Conservation (phyloP, 2,329 filamentous ascomycete species). For the Sphaceloma murrayae region DNA sequence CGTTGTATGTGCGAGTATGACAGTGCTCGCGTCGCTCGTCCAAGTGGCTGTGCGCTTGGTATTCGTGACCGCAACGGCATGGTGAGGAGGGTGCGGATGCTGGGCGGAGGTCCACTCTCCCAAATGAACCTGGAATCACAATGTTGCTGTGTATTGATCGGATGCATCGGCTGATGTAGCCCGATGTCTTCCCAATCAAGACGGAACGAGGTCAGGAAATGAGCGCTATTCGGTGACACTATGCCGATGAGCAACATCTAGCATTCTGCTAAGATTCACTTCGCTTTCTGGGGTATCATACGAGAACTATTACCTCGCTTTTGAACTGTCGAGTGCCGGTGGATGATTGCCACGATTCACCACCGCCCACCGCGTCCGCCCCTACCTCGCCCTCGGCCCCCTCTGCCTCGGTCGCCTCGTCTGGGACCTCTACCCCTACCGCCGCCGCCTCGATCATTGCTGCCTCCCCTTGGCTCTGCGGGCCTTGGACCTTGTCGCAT, state of each 20-base stretch:
- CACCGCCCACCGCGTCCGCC: conserved; percentile 21
- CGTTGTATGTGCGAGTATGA: too few relatives aligned
- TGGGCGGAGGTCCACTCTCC: not conserved
- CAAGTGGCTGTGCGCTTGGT: conserved; percentile 4
- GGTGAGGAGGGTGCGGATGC: not conserved
- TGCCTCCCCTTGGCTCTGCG: conserved; percentile 23
- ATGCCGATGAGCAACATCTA: too few relatives aligned
- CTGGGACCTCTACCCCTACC: conserved; percentile 20
- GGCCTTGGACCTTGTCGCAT: conserved; percentile 49
- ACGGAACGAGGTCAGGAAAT: too few relatives aligned
- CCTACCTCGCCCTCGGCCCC: conserved; percentile 20
- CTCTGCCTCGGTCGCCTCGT: conserved; percentile 22
- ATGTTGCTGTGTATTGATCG: too few relatives aligned
- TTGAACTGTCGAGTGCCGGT: not conserved
- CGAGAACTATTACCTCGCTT: not conserved
- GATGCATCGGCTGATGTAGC: too few relatives aligned
- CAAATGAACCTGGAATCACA: not conserved
- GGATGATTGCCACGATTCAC: conserved; percentile 16
- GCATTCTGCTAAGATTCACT: not conserved
- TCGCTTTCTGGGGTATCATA: not conserved
- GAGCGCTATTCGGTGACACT: too few relatives aligned
- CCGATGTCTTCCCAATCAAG: too few relatives aligned
- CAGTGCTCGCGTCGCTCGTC: too few relatives aligned
- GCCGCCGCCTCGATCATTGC: conserved; percentile 19
- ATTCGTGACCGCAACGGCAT: not conserved